A percentile compares a stretch with the other conserved stretches of the same genome.
These are phyloP conservation scores for Pseudoscleropodium purum DNA, from an alignment of 225 moss, liverwort and hornwort genomes.

Conservation along the genomic window DNA sequence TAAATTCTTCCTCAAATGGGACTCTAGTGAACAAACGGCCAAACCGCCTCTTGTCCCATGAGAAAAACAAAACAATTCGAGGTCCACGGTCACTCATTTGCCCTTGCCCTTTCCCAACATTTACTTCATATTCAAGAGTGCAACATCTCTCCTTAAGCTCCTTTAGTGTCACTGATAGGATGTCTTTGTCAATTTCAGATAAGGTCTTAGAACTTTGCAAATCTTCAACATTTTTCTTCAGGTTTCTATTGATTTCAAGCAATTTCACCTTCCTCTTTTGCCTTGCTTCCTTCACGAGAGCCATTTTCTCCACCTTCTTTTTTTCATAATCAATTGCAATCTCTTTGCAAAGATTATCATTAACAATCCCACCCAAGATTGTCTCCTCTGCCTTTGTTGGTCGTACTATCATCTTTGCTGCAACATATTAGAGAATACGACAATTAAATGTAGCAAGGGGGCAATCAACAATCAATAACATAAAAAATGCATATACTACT, in stretches of 20 bases:
- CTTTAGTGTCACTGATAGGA: background rate
- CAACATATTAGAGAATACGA: background rate
- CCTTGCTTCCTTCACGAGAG: background rate
- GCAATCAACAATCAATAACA: no score
- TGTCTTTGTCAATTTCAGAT: background rate
- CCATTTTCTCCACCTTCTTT: background rate
- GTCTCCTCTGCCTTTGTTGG: accelerated
- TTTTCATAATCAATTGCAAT: accelerated
- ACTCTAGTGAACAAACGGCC: background rate
- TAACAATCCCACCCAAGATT: accelerated
- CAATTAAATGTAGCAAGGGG: no score
- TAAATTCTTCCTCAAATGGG: no score
- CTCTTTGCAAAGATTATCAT: accelerated
- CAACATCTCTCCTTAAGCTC: no score
- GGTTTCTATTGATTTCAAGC: background rate
- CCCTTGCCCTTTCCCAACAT: no score
- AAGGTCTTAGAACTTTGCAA: background rate
- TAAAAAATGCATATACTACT: no score
- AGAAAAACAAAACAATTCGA: background rate
- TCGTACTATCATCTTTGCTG: background rate
- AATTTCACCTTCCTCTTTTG: background rate
- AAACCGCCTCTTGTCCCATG: no score
- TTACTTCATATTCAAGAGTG: background rate
- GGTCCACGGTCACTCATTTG: background rate
- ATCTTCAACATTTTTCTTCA: background rate